phyloP scores from a whole-genome alignment of 805 yeast genomes.

The Saccharomyces kudriavzevii region DNA sequence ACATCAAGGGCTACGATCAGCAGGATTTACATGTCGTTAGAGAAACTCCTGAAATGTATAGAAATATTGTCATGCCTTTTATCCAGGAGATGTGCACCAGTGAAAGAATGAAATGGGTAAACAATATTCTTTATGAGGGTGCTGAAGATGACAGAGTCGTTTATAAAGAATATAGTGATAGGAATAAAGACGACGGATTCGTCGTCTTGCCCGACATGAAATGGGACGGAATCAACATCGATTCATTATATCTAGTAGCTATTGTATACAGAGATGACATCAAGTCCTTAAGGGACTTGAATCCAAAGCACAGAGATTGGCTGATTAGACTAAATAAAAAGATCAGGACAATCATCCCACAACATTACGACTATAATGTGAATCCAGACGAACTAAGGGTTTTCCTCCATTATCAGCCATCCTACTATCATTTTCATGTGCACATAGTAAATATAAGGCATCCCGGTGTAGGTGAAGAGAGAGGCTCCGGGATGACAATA shows the following conservation, averaged over 20 bases:
- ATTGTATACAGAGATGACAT: constrained; percentile 65
- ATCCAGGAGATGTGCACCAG: constrained; percentile 63
- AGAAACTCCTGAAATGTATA: constrained; percentile 78
- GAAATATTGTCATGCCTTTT: constrained; percentile 59
- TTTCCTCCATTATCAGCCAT: constrained; percentile 90
- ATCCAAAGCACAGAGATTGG: constrained; percentile 48
- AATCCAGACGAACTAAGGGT: constrained; percentile 53
- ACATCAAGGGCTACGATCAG: constrained; percentile 61
- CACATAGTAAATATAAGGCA: constrained; percentile 75
- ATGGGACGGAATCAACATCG: constrained; percentile 76
- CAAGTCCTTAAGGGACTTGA: constrained; percentile 68
- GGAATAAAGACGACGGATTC: constrained; percentile 47
- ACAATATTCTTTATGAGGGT: constrained; percentile 70
- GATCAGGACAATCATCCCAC: constrained; percentile 41
- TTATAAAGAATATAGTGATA: constrained; percentile 43
- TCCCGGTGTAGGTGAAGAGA: constrained; percentile 59
- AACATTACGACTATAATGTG: constrained; percentile 38
- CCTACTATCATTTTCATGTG: constrained; percentile 90
- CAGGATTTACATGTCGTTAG: constrained; percentile 50
- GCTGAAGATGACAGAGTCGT: constrained; percentile 81
- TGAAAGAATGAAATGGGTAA: constrained; percentile 80
- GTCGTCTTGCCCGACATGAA: constrained; percentile 89
- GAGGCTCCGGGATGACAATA: constrained; percentile 72
- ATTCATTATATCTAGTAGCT: constrained; percentile 67
- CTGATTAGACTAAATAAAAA: constrained; percentile 40